Base-by-base conservation (phyloP, 495 filamentous ascomycete species). In the Antarctomyces pellizariae region DNA sequence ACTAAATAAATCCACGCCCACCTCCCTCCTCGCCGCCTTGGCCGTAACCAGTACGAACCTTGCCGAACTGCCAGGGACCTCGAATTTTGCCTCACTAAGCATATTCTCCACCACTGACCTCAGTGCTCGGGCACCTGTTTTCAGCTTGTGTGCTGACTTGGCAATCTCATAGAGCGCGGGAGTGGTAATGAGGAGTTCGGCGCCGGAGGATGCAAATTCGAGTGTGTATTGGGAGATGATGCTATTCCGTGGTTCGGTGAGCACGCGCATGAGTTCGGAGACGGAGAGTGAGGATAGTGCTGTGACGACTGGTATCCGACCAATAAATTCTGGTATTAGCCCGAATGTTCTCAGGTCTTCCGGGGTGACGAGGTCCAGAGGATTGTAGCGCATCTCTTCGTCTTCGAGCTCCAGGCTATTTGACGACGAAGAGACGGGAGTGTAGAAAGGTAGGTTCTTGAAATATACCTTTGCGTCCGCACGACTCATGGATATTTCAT, bases 241-340 rank as follows among this genome's bases (percentile, higher is more conserved):
- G 18, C 69, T 74, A 48, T 93, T 92, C 28, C 73, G 65, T 6
- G 86, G 86, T 44, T 93, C 84, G 5, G 76, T 93, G 15, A 95
- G 64, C 31, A 95, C 86, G 29, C 79, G 62, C 11, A 78, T 65
- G 7, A 97, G 66, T 24, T 83, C 64, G 8, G 69, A 54, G 26
- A 73, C 66, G n/a, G 71, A 70, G 5, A 97, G 57, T 0, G 86
- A 63, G 3, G 75, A 69, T 0, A 97, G 61, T 0, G 86, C 76
- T 22, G 78, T 77, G 30, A 74, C 69, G 31, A 90, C 72, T 10
- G 86, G 84, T 32, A 97, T 70, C 11, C 86, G 70, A 16, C 86
- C 89, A 26, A 65, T 62, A n/a, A 95, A 61, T 49, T 97, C 86
- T 5, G 86, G 86, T 32, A 97, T 93, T 30, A 97, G 74, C 17